Percentiles rank a stretch among this genome's conserved stretches.
Conservation (phyloP, 148 eudicot genomes). For the Diospyros kaki region DNA sequence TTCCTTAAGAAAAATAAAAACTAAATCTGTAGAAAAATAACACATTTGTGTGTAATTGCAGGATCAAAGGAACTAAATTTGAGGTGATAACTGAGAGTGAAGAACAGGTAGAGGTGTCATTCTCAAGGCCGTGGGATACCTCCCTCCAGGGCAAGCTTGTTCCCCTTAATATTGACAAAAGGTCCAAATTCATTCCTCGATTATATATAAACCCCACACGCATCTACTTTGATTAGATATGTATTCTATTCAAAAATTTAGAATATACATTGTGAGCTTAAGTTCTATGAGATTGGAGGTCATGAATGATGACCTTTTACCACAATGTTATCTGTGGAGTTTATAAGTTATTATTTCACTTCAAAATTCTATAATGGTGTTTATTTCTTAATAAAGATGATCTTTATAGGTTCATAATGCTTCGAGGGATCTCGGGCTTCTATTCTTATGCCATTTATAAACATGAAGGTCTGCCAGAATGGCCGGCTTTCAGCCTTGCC, state of each 20-base stretch:
- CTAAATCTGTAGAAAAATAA: background rate
- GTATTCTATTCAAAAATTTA: no score
- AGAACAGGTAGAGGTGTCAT: slow-evolving; percentile 78
- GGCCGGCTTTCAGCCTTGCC: slow-evolving; percentile 78
- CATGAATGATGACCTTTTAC: no score
- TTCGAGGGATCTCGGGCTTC: slow-evolving; percentile 58
- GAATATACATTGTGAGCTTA: no score
- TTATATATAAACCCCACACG: no score
- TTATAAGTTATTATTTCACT: background rate
- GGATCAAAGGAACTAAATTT: slow-evolving; percentile 64
- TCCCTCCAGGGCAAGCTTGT: slow-evolving; percentile 50
- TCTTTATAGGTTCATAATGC: slow-evolving; percentile 46
- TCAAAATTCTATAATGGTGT: background rate
- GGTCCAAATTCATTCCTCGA: slow-evolving; percentile 29
- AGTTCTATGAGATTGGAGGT: no score
- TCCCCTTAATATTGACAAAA: slow-evolving; percentile 82
- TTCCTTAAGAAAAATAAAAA: background rate
- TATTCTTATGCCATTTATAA: slow-evolving; percentile 64
- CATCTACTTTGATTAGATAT: no score
- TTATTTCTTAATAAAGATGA: background rate
- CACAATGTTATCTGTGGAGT: background rate
- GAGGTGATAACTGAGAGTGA: slow-evolving; percentile 53
- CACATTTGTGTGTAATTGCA: slow-evolving; percentile 20
- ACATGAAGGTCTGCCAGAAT: slow-evolving; percentile 43
- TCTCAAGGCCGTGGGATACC: slow-evolving; percentile 75